A percentile compares a stretch with the other conserved stretches of the same genome.
Evolutionary conservation across 768 basidiomycete species (phyloP).

Genomic region (Termitomyces sp.): DNA sequence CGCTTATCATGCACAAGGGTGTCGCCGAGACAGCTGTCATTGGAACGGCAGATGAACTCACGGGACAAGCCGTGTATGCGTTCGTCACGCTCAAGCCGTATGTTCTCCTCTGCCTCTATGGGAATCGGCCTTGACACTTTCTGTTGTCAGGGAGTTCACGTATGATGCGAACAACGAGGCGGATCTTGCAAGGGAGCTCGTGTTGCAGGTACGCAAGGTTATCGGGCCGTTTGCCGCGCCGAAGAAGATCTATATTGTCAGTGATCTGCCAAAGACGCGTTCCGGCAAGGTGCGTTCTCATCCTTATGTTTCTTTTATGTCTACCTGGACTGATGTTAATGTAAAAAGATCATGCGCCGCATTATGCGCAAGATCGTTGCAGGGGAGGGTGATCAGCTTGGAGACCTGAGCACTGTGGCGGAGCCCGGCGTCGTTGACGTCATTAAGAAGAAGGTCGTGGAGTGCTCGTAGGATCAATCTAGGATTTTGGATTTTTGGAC

Average conservation of each 20-base stretch:
- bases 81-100: conserved; percentile 95
- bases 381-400: conserved; percentile 92
- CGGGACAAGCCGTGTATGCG: conserved; percentile 91
- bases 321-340: neutral
- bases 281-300: conserved; percentile 74
- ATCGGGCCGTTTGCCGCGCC: conserved; percentile 98
- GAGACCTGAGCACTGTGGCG: conserved; percentile 90
- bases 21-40: conserved; percentile 97
- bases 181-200: conserved; percentile 78
- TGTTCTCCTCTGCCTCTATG: conserved; percentile 24
- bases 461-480: conserved; percentile 11
- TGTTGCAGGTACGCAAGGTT: conserved; percentile 93
- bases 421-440: conserved; percentile 84
- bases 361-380: conserved; percentile 96
- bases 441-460: conserved; percentile 78
- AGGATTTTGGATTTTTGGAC: neutral
- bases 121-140: neutral
- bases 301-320: neutral
- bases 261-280: conserved; percentile 90
- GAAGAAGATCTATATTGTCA: conserved; percentile 83
- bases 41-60: conserved; percentile 82
- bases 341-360: conserved; percentile 79
- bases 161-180: conserved; percentile 70
- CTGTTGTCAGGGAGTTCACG: conserved; percentile 59
- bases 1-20: conserved; percentile 90